Percentiles rank a stretch among this genome's conserved stretches.
Evolutionary conservation across 345 rosid genomes (phyloP).

Genomic region (Bruguiera sexangula): DNA sequence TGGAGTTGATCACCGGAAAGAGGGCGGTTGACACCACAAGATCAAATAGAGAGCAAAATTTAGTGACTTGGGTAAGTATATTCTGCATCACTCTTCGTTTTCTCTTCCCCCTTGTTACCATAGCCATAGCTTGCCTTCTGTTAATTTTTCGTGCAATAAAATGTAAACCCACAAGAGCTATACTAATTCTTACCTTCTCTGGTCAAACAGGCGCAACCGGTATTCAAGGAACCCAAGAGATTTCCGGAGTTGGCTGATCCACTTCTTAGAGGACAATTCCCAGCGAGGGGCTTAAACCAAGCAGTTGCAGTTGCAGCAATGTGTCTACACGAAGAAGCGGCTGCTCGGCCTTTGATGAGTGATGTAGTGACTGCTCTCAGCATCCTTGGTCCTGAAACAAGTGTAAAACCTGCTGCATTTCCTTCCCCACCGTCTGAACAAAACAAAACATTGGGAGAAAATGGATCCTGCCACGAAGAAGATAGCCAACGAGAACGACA

Average conservation of each 20-base stretch:
- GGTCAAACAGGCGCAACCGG: constrained; percentile 63
- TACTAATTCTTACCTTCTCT: too few relatives aligned
- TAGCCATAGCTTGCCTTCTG: neutral
- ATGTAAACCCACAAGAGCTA: too few relatives aligned
- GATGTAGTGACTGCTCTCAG: constrained; percentile 84
- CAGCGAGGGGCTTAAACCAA: constrained; percentile 60
- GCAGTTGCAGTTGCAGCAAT: constrained; percentile 82
- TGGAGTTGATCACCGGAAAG: constrained; percentile 84
- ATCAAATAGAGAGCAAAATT: constrained; percentile 59
- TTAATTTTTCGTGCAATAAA: too few relatives aligned
- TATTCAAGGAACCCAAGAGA: constrained; percentile 62
- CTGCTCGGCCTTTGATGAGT: constrained; percentile 67
- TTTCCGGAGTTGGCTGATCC: constrained; percentile 72
- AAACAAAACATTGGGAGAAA: neutral
- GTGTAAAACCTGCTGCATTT: neutral
- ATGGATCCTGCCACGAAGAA: constrained; percentile 7
- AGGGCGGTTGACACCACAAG: constrained; percentile 69
- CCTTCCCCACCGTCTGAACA: constrained; percentile 1
- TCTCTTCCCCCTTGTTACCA: too few relatives aligned
- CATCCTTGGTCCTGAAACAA: constrained; percentile 35
- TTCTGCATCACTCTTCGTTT: neutral
- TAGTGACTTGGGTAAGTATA: constrained; percentile 71
- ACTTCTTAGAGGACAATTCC: constrained; percentile 48
- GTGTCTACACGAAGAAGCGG: constrained; percentile 81
- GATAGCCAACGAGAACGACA: constrained; percentile 38